phyloP scores from a whole-genome alignment of 2,329 filamentous ascomycete species.

The Phoma sp. region DNA sequence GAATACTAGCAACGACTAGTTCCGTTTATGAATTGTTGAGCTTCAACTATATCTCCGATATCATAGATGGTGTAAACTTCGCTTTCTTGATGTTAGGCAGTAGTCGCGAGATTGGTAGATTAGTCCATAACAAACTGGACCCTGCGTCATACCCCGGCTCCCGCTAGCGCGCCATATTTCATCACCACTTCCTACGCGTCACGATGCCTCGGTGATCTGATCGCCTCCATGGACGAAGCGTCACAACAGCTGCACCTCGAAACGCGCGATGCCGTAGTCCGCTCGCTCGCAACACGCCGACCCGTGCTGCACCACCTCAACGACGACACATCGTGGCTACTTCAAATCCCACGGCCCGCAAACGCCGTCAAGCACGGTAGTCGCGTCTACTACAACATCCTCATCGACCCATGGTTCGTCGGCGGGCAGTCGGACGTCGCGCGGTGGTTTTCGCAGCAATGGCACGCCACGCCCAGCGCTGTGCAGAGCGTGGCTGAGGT shows the following conservation, averaged over 20 bases:
- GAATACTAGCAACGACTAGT: too few relatives aligned
- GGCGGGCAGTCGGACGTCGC: constrained; percentile 69
- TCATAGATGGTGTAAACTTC: too few relatives aligned
- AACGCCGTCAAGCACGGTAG: constrained; percentile 50
- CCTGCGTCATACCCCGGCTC: constrained; percentile 26
- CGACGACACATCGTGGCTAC: constrained; percentile 70
- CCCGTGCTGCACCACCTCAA: constrained; percentile 70
- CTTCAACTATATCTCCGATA: neutral
- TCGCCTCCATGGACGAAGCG: constrained; percentile 39
- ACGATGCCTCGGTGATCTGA: constrained; percentile 15
- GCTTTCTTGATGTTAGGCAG: too few relatives aligned
- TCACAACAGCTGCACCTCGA: constrained; percentile 52
- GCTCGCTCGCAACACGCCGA: constrained; percentile 51
- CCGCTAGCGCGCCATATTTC: constrained; percentile 17
- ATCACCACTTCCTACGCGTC: constrained; percentile 8
- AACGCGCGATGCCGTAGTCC: constrained; percentile 49
- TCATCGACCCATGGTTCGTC: constrained; percentile 70
- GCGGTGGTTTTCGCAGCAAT: constrained; percentile 70
- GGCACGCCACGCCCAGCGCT: constrained; percentile 62
- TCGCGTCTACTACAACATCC: constrained; percentile 66
- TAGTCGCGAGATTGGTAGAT: too few relatives aligned
- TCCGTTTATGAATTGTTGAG: too few relatives aligned
- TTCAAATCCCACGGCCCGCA: constrained; percentile 66
- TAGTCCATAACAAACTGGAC: neutral
- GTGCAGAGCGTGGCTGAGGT: constrained; percentile 64